Evolutionary conservation across 805 yeast species (phyloP).

Genomic region (Teunomyces kruisii): DNA sequence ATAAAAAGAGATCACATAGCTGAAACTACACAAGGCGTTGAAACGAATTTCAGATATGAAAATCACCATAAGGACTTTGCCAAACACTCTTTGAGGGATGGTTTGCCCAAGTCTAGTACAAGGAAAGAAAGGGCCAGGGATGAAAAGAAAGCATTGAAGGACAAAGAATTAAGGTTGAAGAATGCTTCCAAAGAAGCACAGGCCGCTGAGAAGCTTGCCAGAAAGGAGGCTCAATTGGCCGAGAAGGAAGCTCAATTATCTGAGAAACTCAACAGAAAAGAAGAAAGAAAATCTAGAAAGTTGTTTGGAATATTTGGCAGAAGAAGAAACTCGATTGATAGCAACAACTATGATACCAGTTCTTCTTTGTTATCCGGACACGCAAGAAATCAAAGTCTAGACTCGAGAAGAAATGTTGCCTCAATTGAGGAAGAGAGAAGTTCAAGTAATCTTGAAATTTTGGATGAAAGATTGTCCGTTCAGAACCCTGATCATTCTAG

Average conservation of each 20-base stretch:
- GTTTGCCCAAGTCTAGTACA: slow-evolving; percentile 11
- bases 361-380: not conserved
- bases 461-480: not conserved
- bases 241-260: slow-evolving; percentile 5
- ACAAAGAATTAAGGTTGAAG: slow-evolving; percentile 14
- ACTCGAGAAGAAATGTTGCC: not conserved
- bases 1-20: slow-evolving; percentile 1
- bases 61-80: slow-evolving; percentile 34
- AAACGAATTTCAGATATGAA: slow-evolving; percentile 22
- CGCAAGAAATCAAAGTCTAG: slow-evolving; percentile 5
- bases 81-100: slow-evolving; percentile 28
- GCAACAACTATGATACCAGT: not conserved
- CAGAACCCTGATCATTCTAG: not conserved
- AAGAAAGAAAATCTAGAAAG: not conserved
- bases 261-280: slow-evolving; percentile 3
- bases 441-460: too few species aligned
- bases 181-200: slow-evolving; percentile 10
- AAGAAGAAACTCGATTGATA: slow-evolving; percentile 4
- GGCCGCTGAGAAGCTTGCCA: slow-evolving; percentile 11
- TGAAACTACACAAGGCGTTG: slow-evolving; percentile 13
- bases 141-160: slow-evolving; percentile 17
- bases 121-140: slow-evolving; percentile 25
- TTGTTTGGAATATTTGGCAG: slow-evolving; percentile 7
- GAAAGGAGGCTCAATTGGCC: slow-evolving; percentile 9
- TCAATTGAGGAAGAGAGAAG: not conserved